Evolutionary conservation across 805 yeast genomes (phyloP), one percentile per base, ranked within the genome.

Genomic region (Yamadazyma sp.): DNA sequence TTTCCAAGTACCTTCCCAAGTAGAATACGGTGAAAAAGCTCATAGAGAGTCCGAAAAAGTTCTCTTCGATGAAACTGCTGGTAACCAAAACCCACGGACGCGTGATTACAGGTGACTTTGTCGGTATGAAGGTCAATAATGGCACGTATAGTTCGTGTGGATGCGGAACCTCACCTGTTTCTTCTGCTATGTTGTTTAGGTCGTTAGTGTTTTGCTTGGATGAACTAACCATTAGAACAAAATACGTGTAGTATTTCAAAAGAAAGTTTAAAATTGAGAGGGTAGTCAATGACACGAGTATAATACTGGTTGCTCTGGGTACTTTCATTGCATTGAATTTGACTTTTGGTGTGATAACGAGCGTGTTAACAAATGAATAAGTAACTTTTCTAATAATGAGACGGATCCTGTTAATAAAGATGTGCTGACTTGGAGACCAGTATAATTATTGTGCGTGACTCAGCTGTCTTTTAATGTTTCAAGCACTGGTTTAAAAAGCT

Each of bases 1-100:
- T 70, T 51, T 83, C 90, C 46, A 82, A 70, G 60, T 78, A 83
- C 35, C 74, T 66, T 3, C 86, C 87, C 23, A 83, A 70, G 48
- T 73, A 75, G 36, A 68, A 59, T 9, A 75, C 48, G 11, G 71
- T 54, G 15, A 64, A 40, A 15, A 67, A 49, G 15, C 73, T 58
- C 6, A 65, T 48, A 5, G 63, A 29, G 9, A 71, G 60, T 3
- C 72, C 60, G 10, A 71, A 28, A 13, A 72, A 35, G 25, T 62
- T 64, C 29, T 67, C 70, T 39, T 76, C 81, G 13, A 73, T 67
- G 39, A 76, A 66, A 11, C 71, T 47, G 13, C 72, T 52, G 3
- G 80, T 73, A 22, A 73, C 30, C 8, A 77, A 50, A 5, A 73
- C 74, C 80, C 81, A 77, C 4, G 78, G 78, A 18, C 70, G 58